phyloP scores from a whole-genome alignment of 257 asterid species.

The Jasminum sambac region DNA sequence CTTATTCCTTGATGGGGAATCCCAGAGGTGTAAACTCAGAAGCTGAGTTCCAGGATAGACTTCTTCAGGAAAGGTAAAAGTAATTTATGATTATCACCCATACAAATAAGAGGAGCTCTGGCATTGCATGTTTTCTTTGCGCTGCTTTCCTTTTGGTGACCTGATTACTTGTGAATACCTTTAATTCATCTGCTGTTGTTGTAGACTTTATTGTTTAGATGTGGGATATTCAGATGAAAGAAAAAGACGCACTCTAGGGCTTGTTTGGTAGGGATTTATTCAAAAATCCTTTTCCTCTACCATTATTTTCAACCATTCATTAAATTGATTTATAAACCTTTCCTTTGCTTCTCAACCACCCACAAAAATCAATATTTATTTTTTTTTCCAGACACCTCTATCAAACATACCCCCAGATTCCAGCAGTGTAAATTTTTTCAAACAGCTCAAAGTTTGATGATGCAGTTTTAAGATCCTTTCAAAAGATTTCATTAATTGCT shows the following conservation, averaged over 20 bases:
- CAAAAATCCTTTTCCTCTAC: too few species aligned
- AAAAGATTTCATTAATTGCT: not conserved
- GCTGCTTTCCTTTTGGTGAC: not conserved
- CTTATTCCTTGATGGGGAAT: conserved; percentile 19
- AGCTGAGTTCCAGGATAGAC: conserved; percentile 39
- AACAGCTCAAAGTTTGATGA: not conserved
- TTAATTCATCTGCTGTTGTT: not conserved
- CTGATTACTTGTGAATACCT: not conserved
- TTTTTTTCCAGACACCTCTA: too few species aligned
- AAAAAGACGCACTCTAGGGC: not conserved
- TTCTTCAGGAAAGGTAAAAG: conserved; percentile 51
- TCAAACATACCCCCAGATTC: not conserved
- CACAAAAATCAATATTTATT: too few species aligned
- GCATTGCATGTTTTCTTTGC: conserved; percentile 2
- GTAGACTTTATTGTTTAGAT: not conserved
- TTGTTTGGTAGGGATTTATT: too few species aligned
- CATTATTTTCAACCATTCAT: too few species aligned
- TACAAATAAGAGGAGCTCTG: conserved; percentile 15
- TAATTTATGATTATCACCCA: conserved; percentile 20
- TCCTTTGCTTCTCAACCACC: too few species aligned
- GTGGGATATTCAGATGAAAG: not conserved
- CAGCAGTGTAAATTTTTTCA: not conserved
- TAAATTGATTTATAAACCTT: too few species aligned
- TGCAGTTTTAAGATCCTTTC: not conserved
- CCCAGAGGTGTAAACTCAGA: conserved; percentile 27